Evolutionary conservation across 2,329 filamentous ascomycete genomes (phyloP).

Genomic region (Tolypocladium tundrense): DNA sequence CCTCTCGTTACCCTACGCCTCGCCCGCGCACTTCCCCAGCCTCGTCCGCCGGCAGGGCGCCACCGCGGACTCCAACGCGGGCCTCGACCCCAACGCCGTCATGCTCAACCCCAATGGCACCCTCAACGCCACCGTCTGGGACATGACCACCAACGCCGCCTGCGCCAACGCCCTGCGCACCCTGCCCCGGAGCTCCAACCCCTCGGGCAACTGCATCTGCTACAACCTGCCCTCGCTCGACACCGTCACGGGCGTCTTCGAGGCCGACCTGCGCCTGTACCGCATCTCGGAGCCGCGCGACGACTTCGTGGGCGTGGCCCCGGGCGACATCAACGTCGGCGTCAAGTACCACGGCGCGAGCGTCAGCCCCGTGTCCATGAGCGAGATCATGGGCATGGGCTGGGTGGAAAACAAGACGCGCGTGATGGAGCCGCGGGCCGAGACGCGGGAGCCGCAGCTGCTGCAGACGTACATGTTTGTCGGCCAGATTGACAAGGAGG

Average conservation of each 20-base stretch:
- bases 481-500: slow-evolving; percentile 52
- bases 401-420: slow-evolving; percentile 10
- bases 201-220: slow-evolving; percentile 68
- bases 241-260: slow-evolving; percentile 57
- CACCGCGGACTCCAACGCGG: background rate
- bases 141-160: slow-evolving; percentile 41
- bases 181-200: slow-evolving; percentile 54
- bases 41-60: slow-evolving; percentile 3
- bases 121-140: slow-evolving; percentile 48
- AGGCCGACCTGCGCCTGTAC: slow-evolving; percentile 68
- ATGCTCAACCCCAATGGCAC: slow-evolving; percentile 29
- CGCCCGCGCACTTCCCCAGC: slow-evolving; percentile 4
- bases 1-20: slow-evolving; percentile 17
- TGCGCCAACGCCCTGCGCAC: slow-evolving; percentile 47
- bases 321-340: slow-evolving; percentile 42
- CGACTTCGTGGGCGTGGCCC: slow-evolving; percentile 39
- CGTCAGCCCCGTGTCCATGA: slow-evolving; percentile 16
- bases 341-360: slow-evolving; percentile 43
- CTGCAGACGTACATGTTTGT: slow-evolving; percentile 59
- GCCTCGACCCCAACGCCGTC: slow-evolving; percentile 12
- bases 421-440: slow-evolving; percentile 2
- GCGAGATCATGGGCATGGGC: slow-evolving; percentile 14
- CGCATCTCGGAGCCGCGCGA: slow-evolving; percentile 52
- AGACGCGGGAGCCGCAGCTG: slow-evolving; percentile 22
- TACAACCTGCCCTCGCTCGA: slow-evolving; percentile 71